A percentile compares a stretch with the other conserved stretches of the same genome.
phyloP scores from a whole-genome alignment of 148 eudicot genomes.

The Arbutus unedo region DNA sequence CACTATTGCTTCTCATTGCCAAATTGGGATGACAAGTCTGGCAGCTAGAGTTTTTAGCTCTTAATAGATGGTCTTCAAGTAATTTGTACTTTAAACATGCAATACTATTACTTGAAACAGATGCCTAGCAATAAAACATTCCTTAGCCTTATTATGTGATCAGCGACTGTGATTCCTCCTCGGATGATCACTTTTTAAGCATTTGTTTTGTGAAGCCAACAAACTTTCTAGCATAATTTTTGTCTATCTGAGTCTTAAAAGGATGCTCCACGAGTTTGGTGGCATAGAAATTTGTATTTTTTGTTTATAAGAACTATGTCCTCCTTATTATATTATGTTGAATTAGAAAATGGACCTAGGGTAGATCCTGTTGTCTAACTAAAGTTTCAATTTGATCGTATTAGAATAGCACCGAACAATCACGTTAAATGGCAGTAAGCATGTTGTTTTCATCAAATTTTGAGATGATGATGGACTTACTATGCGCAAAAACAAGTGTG shows the following conservation, averaged over 20 bases:
- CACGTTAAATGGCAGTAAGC: background rate
- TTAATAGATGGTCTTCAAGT: background rate
- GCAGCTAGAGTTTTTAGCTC: background rate
- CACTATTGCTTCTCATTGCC: background rate
- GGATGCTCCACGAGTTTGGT: no score
- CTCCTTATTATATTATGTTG: no score
- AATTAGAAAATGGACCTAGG: no score
- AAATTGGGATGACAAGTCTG: background rate
- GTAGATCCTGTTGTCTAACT: no score
- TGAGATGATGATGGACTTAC: constrained; percentile 31
- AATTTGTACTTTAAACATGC: background rate
- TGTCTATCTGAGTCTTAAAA: no score
- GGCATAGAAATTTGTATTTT: no score
- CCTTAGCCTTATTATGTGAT: background rate
- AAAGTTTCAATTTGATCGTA: no score
- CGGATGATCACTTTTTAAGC: background rate
- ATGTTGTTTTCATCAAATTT: no score
- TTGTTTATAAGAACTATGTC: no score
- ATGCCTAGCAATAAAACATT: background rate
- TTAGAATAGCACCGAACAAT: no score
- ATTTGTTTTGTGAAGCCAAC: background rate
- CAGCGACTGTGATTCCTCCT: background rate
- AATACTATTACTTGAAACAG: background rate
- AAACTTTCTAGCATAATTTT: background rate
- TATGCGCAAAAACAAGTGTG: constrained; percentile 64